Conservation (phyloP, 805 yeast genomes). For the Nematodospora valgi region DNA sequence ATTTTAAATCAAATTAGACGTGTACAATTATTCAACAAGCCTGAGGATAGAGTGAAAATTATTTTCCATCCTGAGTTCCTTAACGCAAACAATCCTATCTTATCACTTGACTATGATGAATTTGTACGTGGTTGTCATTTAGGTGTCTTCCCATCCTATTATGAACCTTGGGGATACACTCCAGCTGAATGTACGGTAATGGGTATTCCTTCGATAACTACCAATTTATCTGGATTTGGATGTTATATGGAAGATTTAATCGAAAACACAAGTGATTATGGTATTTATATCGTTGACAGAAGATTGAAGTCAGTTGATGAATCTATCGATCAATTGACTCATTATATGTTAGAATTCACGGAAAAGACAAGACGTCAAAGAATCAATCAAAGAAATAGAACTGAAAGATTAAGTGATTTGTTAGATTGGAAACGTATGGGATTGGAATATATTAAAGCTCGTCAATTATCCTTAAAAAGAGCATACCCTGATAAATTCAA, state of each 20-base stretch:
- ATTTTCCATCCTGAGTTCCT: constrained; percentile 97
- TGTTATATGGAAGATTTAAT: constrained; percentile 98
- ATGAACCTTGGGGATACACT: constrained; percentile 99
- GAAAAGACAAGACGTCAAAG: constrained; percentile 92
- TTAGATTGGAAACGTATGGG: constrained; percentile 99
- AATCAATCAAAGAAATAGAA: constrained; percentile 95
- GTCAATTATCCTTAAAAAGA: constrained; percentile 85
- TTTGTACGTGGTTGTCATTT: constrained; percentile 97
- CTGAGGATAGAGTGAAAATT: constrained; percentile 89
- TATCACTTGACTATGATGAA: constrained; percentile 93
- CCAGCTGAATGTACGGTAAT: constrained; percentile 99
- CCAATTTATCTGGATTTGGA: constrained; percentile 94
- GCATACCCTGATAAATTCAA: constrained; percentile 87
- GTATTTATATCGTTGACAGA: constrained; percentile 95
- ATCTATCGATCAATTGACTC: constrained; percentile 83
- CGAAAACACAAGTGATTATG: constrained; percentile 91
- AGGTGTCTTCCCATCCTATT: constrained; percentile 97
- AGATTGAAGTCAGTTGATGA: constrained; percentile 90
- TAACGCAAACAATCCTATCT: constrained; percentile 89
- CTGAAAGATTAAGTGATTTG: constrained; percentile 88
- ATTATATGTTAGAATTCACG: constrained; percentile 85
- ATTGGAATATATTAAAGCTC: constrained; percentile 89
- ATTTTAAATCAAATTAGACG: constrained; percentile 87
- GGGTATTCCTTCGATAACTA: constrained; percentile 98
- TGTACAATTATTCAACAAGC: constrained; percentile 84